Evolutionary conservation across 208 protist species (phyloP), one percentile per base, ranked within the genome.

Genomic region (Sergeia podlipaevii): DNA sequence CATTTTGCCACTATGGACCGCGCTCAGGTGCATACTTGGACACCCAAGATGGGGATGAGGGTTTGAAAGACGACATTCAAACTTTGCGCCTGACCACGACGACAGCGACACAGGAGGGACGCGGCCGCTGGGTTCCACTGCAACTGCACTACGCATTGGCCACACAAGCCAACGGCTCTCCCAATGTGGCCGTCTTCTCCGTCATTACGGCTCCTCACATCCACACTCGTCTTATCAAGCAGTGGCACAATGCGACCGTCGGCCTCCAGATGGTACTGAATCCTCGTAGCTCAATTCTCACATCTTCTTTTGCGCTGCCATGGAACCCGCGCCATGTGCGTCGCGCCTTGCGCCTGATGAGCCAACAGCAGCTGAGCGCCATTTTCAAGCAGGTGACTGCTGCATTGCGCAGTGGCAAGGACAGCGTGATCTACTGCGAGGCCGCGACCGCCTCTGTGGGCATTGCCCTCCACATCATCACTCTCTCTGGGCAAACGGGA

Each of bases 251-350:
- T 46, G 82, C 71, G 15, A 66, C 77, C 3, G 51, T 47, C 11
- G 82, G 80, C n/a, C 59, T 93, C 27, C 46, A 53, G 26, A 27
- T 33, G 30, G 44, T 90, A 0, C 51, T 91, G 29, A 41, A 27
- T 27, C 39, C 34, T 45, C 55, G 33, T 41, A 58, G 48, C 43
- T 50, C 44, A 21, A 60, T 20, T 8, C 28, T 17, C 15, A 57
- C 37, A 26, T 54, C n/a, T 23, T 56, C 46, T 15, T 64, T 89
- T 55, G 52, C 61, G 24, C 51, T 80, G 29, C 59, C 68, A 17
- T 91, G 84, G 84, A 84, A 91, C 48, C 84, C 84, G 18, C 66
- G 68, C 11, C 79, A 91, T 39, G 36, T 91, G 8, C 78, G 74
- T 23, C 79, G 77, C 44, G 77, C 85, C 34, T 50, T 88, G 37